phyloP scores from a whole-genome alignment of 2,329 filamentous ascomycete genomes.

The Achaetomium macrosporum region DNA sequence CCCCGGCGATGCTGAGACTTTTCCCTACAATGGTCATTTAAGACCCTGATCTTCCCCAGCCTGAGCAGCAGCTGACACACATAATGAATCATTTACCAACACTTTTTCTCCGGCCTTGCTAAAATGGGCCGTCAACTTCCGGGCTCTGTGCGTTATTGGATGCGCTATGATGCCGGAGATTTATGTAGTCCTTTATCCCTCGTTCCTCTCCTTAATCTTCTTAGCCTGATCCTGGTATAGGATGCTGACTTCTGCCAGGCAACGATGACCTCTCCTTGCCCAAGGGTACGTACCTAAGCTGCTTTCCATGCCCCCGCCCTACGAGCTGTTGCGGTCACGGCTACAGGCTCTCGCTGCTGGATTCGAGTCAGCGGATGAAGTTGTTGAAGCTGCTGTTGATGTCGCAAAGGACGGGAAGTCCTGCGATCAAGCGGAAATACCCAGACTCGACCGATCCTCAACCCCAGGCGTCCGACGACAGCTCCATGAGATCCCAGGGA shows the following conservation, averaged over 20 bases:
- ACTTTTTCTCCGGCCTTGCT: neutral
- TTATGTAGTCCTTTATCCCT: neutral
- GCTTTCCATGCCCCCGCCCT: neutral
- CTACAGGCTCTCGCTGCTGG: constrained; percentile 4
- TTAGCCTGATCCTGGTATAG: neutral
- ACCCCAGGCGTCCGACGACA: neutral
- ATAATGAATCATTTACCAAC: neutral
- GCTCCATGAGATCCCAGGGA: neutral
- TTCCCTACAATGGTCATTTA: too few species aligned
- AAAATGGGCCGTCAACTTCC: neutral
- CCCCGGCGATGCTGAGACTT: too few species aligned
- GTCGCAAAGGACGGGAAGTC: neutral
- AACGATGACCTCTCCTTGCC: constrained; percentile 60
- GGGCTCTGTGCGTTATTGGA: constrained; percentile 6
- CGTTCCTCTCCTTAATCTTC: neutral
- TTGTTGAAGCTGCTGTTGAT: constrained; percentile 3
- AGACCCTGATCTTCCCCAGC: too few species aligned
- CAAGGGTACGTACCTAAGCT: constrained; percentile 45
- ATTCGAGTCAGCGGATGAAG: constrained; percentile 4
- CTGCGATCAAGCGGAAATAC: neutral
- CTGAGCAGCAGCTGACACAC: too few species aligned
- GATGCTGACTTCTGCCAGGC: constrained; percentile 38
- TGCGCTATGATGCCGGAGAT: neutral
- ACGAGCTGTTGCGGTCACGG: neutral
- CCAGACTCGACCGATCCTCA: neutral